These are phyloP conservation scores for Aspergillus nomiae DNA, from an alignment of 2,329 filamentous ascomycete species.

Conservation along the genomic window DNA sequence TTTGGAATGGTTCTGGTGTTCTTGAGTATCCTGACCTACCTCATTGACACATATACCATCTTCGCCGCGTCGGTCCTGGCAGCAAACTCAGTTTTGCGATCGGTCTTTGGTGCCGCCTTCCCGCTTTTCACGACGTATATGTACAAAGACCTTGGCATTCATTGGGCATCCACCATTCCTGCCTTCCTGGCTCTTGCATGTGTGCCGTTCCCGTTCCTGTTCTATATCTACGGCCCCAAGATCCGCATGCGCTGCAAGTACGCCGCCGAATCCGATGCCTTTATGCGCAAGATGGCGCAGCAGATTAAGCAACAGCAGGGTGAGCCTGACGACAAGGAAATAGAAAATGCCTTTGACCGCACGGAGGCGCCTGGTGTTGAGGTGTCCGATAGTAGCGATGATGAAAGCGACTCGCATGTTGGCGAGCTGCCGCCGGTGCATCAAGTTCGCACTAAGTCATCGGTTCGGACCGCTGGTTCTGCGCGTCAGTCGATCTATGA, in stretches of 20 bases:
- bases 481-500: slow-evolving; percentile 39
- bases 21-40: slow-evolving; percentile 45
- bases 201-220: slow-evolving; percentile 47
- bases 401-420: slow-evolving; percentile 24
- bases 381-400: slow-evolving; percentile 24
- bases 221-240: slow-evolving; percentile 44
- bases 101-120: slow-evolving; percentile 50
- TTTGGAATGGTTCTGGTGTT: slow-evolving; percentile 47
- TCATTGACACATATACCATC: slow-evolving; percentile 48
- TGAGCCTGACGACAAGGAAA: slow-evolving; percentile 18
- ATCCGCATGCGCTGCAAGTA: slow-evolving; percentile 48
- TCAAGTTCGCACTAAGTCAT: slow-evolving; percentile 33
- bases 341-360: slow-evolving; percentile 30
- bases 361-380: slow-evolving; percentile 34
- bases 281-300: slow-evolving; percentile 39
- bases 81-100: slow-evolving; percentile 50
- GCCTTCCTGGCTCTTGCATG: slow-evolving; percentile 50
- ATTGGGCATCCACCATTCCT: slow-evolving; percentile 51
- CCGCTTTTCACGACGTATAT: slow-evolving; percentile 51
- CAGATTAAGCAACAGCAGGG: slow-evolving; percentile 18
- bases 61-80: slow-evolving; percentile 47
- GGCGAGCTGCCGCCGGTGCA: slow-evolving; percentile 21
- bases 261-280: slow-evolving; percentile 38
- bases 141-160: slow-evolving; percentile 48
- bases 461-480: slow-evolving; percentile 26